phyloP scores from a whole-genome alignment of 768 basidiomycete species.

The Trametes cubensis region DNA sequence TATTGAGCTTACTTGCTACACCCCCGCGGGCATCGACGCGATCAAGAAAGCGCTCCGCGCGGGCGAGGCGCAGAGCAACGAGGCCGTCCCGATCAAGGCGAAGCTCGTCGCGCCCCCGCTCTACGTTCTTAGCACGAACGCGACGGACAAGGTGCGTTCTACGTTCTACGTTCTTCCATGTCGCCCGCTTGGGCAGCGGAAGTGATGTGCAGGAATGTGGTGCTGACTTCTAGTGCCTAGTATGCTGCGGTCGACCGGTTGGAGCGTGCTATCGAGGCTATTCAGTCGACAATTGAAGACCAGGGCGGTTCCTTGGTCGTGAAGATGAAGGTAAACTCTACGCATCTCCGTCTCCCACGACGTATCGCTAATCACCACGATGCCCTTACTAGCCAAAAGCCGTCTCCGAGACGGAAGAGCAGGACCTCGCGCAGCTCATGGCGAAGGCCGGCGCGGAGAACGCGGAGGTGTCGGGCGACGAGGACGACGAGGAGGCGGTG shows the following conservation, averaged over 20 bases:
- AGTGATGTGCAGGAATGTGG: not conserved
- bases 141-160: slow-evolving; percentile 83
- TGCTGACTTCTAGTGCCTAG: slow-evolving; percentile 37
- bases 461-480: slow-evolving; percentile 94
- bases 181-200: not conserved
- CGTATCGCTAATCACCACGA: too few species aligned
- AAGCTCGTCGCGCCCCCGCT: slow-evolving; percentile 95
- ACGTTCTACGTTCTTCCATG: not conserved
- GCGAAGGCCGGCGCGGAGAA: slow-evolving; percentile 93
- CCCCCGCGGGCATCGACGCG: slow-evolving; percentile 93
- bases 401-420: slow-evolving; percentile 95
- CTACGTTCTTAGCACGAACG: slow-evolving; percentile 94
- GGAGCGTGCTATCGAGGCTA: slow-evolving; percentile 90
- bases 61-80: slow-evolving; percentile 86
- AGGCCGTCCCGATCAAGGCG: slow-evolving; percentile 94
- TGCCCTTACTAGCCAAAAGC: slow-evolving; percentile 79
- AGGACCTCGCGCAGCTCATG: slow-evolving; percentile 96
- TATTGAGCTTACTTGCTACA: slow-evolving; percentile 96
- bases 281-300: slow-evolving; percentile 80
- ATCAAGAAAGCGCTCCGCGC: slow-evolving; percentile 90
- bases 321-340: slow-evolving; percentile 84
- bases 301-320: slow-evolving; percentile 86
- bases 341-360: too few species aligned
- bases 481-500: slow-evolving; percentile 71
- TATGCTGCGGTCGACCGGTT: slow-evolving; percentile 89